phyloP scores from a whole-genome alignment of 2,329 filamentous ascomycete species.

The Penicillium freii region DNA sequence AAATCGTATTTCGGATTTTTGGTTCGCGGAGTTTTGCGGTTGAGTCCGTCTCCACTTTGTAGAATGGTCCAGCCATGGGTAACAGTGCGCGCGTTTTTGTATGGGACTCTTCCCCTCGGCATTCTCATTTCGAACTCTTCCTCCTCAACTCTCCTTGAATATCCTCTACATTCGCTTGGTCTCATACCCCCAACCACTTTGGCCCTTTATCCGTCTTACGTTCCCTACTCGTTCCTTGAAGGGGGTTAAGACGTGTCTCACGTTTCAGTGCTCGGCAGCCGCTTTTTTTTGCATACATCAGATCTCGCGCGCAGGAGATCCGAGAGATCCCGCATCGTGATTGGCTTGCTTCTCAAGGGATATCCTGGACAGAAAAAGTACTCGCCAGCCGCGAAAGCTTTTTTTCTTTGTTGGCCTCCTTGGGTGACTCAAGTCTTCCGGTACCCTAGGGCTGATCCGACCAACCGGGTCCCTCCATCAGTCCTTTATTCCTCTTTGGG shows the following conservation, averaged over 20 bases:
- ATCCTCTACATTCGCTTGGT: conserved; percentile 1
- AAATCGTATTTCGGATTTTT: neutral
- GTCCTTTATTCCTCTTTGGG: conserved; percentile 1
- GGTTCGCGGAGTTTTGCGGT: neutral
- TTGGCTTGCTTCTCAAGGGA: conserved; percentile 8
- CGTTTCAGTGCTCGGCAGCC: conserved; percentile 8
- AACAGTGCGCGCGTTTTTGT: conserved; percentile 1
- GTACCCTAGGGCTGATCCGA: neutral
- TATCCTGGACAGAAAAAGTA: neutral
- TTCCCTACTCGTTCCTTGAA: conserved; percentile 1
- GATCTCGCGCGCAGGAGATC: conserved; percentile 14
- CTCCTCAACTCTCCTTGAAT: neutral
- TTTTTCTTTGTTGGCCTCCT: conserved; percentile 5
- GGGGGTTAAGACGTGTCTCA: conserved; percentile 13
- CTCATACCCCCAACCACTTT: neutral
- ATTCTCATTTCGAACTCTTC: neutral
- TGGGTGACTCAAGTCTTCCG: conserved; percentile 4
- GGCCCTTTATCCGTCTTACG: neutral
- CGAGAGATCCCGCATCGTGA: conserved; percentile 1
- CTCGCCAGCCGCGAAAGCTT: conserved; percentile 4
- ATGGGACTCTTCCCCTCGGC: conserved; percentile 2
- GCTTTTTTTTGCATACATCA: conserved; percentile 13
- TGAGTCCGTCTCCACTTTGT: neutral
- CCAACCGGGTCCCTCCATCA: conserved; percentile 2
- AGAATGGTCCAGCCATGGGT: neutral